Evolutionary conservation across 2,329 filamentous ascomycete species (phyloP), one percentile per base, ranked within the genome.

Genomic region (Arthrobotrys pseudoclavata): DNA sequence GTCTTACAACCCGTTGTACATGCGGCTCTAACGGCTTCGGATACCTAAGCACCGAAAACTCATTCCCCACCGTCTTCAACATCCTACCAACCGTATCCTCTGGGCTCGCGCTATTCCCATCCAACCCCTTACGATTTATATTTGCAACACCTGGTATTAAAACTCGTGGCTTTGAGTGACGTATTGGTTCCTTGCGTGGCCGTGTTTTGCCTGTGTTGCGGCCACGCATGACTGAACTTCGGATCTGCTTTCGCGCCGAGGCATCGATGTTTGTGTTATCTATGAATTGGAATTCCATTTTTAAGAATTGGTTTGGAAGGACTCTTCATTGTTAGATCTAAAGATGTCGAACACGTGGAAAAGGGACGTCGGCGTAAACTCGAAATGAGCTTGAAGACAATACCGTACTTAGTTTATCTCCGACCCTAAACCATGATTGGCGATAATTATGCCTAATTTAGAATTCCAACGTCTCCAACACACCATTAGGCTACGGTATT

Each of bases 231-330:
- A 77, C 74, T 4, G 67, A 71, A n/a, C 66, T 70, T 47, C 74
- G 74, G 20, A 77, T 77, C 26, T 68, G 52, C 22, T 77, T 77
- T 13, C 74, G 74, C 1, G 74, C 61, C 9, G 60, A 53, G 12
- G 50, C 74, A 63, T 77, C 74, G 67, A 77, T 77, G 22, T 70
- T 63, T 12, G 60, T 20, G 24, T 37, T 53, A 48, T 77, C 62
- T 34, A 77, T 77, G 18, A 77, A 77, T 15, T 77, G 67, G 40
- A 77, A 77, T 22, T 77, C 61, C 74, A 77, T 71, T 10, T 67
- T 76, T 20, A 5, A n/a, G 1, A 37, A 37, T 22, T 15, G 2
- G 20, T 20, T 22, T 10, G 6, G 42, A 22, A 34, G 42, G n/a
- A 22, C n/a, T 47, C 31, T 47, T 13, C 15, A 42, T 42, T 5